phyloP scores from a whole-genome alignment of 768 basidiomycete species.

The Rhodotorula kratochvilovae region DNA sequence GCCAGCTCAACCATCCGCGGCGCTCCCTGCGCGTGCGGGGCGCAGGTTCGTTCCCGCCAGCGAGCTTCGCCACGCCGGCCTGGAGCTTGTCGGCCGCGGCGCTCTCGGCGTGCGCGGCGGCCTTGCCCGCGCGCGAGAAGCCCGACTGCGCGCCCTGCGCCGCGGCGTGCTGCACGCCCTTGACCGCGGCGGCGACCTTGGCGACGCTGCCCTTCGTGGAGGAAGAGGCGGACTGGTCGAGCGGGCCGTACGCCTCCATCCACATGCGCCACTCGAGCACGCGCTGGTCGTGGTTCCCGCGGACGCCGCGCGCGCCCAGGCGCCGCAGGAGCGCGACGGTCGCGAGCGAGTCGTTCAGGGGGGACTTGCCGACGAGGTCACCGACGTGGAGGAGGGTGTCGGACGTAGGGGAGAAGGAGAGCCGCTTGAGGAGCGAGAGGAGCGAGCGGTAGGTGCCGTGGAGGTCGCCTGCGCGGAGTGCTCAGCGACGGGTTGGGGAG shows the following conservation, averaged over 20 bases:
- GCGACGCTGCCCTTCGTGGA: neutral
- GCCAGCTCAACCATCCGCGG: conserved; percentile 16
- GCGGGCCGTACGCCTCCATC: conserved; percentile 53
- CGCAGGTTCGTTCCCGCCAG: neutral
- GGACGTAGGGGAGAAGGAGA: conserved; percentile 58
- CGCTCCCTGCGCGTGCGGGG: neutral
- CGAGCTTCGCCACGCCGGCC: neutral
- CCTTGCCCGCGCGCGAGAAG: neutral
- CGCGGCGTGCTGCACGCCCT: neutral
- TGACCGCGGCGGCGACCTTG: neutral
- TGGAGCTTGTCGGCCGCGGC: neutral
- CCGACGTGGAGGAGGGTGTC: conserved; percentile 79
- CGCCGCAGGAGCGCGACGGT: conserved; percentile 42
- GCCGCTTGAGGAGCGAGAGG: conserved; percentile 55
- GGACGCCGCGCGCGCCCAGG: conserved; percentile 68
- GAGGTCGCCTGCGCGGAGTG: conserved; percentile 18
- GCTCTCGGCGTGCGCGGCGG: neutral
- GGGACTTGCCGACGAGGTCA: conserved; percentile 71
- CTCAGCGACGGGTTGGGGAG: neutral
- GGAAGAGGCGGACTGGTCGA: neutral
- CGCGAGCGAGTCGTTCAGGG: conserved; percentile 56
- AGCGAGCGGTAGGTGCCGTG: conserved; percentile 32
- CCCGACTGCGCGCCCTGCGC: neutral
- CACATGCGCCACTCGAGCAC: conserved; percentile 85
- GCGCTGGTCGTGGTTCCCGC: conserved; percentile 91